Evolutionary conservation across 2,329 filamentous ascomycete genomes (phyloP), one percentile per base, ranked within the genome.

Genomic region (Tolypocladium cylindrosporum): DNA sequence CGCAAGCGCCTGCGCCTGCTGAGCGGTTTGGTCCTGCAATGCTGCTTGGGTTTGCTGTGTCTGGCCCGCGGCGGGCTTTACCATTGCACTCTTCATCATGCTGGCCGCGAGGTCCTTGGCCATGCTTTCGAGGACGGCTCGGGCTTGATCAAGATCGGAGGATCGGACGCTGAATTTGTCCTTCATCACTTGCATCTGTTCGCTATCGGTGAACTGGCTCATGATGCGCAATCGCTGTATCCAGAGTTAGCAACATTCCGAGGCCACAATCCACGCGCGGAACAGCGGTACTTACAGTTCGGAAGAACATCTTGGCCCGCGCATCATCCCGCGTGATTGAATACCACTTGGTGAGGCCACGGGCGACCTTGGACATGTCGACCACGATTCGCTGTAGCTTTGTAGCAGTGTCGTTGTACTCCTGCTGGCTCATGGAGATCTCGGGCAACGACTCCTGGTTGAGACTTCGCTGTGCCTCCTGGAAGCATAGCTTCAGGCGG

Each of bases 171-270:
- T 82, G 52, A 86, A 81, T 2, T 67, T 69, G 8, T 77, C 72
- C 61, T 77, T 81, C 13, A 77, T 68, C 1, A 70, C 69, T 2
- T 66, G 71, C 73, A 80, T 75, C 54, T 71, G 68, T 1, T 80
- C 76, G 16, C 75, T 76, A 58, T 83, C 78, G 5, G 67, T 65
- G 60, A 83, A 86, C 63, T 86, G 83, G 51, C 74, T 76, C 1
- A 75, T 63, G 39, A 86, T 71, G 13, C 79, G 80, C 36, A 75
- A 69, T 59, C 82, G 79, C 82, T 86, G 64, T 45, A 10, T 45
- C 40, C 3, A 59, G 8, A 43, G 66, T 79, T 68, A 79, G 73
- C 61, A 59, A 24, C 3, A 55, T 34, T 16, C 27, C 9, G 19
- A 11, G 40, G 16, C 34, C 21, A 34, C 4, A n/a, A 13, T 3